A percentile compares a stretch with the other conserved stretches of the same genome.
Conservation (phyloP, 495 filamentous ascomycete genomes). For the Aspergillus incahuasiensis region DNA sequence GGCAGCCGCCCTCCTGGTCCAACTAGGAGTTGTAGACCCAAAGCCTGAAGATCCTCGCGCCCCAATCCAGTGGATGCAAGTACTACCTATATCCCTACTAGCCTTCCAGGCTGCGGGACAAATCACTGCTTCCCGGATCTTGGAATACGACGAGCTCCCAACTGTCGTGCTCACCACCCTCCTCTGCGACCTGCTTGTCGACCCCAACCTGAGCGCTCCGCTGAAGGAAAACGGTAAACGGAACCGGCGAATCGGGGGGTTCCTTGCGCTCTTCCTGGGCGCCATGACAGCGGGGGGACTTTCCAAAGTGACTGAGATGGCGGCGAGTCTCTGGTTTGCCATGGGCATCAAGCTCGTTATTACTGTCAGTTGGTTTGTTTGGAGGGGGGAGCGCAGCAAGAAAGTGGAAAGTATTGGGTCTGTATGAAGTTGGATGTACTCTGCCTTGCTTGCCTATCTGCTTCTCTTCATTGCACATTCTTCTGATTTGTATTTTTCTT, state of each 20-base stretch:
- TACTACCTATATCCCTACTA: conserved; percentile 51
- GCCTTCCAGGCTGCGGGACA: conserved; percentile 68
- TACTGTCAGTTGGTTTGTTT: conserved; percentile 30
- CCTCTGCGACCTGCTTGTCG: conserved; percentile 54
- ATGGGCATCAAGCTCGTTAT: conserved; percentile 32
- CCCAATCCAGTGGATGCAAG: conserved; percentile 34
- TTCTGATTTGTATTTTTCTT: not conserved
- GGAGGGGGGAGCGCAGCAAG: conserved; percentile 20
- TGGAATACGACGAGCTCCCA: conserved; percentile 64
- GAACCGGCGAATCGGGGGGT: conserved; percentile 30
- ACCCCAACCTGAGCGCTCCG: conserved; percentile 24
- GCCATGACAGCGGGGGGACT: conserved; percentile 38
- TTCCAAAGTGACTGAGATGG: conserved; percentile 26
- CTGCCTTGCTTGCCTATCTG: not conserved
- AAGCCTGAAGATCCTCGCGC: conserved; percentile 32
- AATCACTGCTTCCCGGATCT: conserved; percentile 54
- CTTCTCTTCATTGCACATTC: not conserved
- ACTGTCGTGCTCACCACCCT: conserved; percentile 66
- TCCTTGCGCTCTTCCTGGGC: conserved; percentile 33
- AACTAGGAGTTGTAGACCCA: conserved; percentile 34
- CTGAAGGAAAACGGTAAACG: conserved; percentile 26
- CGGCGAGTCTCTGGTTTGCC: conserved; percentile 36
- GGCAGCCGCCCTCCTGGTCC: conserved; percentile 49
- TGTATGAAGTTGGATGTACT: conserved; percentile 2
- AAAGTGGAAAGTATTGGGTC: conserved; percentile 9